These are phyloP conservation scores for Fusarium decemcellulare DNA, from an alignment of 2,329 filamentous ascomycete genomes.

Conservation along the genomic window DNA sequence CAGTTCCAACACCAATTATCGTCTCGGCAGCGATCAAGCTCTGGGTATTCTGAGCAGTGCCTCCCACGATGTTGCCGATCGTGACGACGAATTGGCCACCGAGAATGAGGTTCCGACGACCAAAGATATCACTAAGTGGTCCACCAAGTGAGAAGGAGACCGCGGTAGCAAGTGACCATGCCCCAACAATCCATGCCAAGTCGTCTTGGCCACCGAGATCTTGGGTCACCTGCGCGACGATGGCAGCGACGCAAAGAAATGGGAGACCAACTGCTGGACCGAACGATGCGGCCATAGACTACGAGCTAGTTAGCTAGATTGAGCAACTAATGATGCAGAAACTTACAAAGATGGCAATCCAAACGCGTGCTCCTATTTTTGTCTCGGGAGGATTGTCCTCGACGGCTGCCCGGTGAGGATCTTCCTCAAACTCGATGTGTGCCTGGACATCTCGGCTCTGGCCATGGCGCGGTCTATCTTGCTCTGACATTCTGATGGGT, in stretches of 20 bases:
- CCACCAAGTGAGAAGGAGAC: slow-evolving; percentile 29
- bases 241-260: slow-evolving; percentile 1
- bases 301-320: not conserved
- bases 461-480: no score
- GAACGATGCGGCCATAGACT: slow-evolving; percentile 28
- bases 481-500: no score
- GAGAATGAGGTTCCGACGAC: slow-evolving; percentile 16
- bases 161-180: slow-evolving; percentile 16
- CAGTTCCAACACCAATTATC: not conserved
- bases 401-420: slow-evolving; percentile 24
- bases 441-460: no score
- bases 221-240: slow-evolving; percentile 18
- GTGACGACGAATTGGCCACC: slow-evolving; percentile 9
- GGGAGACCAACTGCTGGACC: slow-evolving; percentile 16
- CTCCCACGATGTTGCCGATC: slow-evolving; percentile 24
- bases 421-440: slow-evolving; percentile 19
- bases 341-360: slow-evolving; percentile 23
- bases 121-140: slow-evolving; percentile 20
- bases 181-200: slow-evolving; percentile 23
- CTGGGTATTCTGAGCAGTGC: slow-evolving; percentile 4
- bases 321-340: not conserved
- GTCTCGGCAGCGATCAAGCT: slow-evolving; percentile 22
- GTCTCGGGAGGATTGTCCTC: slow-evolving; percentile 18
- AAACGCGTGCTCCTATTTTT: not conserved
- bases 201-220: slow-evolving; percentile 9